Evolutionary conservation across 805 yeast species (phyloP).

Genomic region (Nakazawaea ernobii): DNA sequence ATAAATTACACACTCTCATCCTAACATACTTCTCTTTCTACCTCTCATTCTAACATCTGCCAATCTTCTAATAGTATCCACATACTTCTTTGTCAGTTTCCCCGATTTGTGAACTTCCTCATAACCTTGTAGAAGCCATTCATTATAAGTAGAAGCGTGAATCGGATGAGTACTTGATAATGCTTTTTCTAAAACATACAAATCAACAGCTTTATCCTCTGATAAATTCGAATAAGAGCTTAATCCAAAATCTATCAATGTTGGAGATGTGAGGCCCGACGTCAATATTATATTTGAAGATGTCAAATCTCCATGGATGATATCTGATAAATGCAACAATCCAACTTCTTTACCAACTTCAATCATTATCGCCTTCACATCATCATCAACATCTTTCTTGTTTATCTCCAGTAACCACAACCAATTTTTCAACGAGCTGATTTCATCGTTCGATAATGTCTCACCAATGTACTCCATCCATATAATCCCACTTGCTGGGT

Average conservation of each 20-base stretch:
- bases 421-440: slow-evolving; percentile 67
- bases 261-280: slow-evolving; percentile 34
- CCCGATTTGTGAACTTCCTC: slow-evolving; percentile 28
- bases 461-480: slow-evolving; percentile 85
- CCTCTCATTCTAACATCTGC: slow-evolving; percentile 89
- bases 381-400: slow-evolving; percentile 19
- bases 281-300: slow-evolving; percentile 73
- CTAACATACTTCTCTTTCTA: slow-evolving; percentile 91
- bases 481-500: slow-evolving; percentile 69
- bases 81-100: slow-evolving; percentile 31
- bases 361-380: slow-evolving; percentile 38
- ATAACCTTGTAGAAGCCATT: slow-evolving; percentile 74
- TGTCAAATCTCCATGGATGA: slow-evolving; percentile 92
- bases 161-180: slow-evolving; percentile 85
- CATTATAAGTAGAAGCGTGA: slow-evolving; percentile 55
- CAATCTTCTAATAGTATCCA: slow-evolving; percentile 57
- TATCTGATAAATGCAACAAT: slow-evolving; percentile 64
- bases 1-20: slow-evolving; percentile 35
- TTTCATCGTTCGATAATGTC: slow-evolving; percentile 39
- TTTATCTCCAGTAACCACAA: slow-evolving; percentile 55
- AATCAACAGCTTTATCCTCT: slow-evolving; percentile 96
- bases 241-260: slow-evolving; percentile 86
- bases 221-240: slow-evolving; percentile 68
- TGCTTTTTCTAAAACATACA: slow-evolving; percentile 92
- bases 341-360: slow-evolving; percentile 67